A percentile compares a stretch with the other conserved stretches of the same genome.
These are phyloP conservation scores for Heracleum sosnowskyi DNA, from an alignment of 129 eudicot genomes.

Conservation along the genomic window DNA sequence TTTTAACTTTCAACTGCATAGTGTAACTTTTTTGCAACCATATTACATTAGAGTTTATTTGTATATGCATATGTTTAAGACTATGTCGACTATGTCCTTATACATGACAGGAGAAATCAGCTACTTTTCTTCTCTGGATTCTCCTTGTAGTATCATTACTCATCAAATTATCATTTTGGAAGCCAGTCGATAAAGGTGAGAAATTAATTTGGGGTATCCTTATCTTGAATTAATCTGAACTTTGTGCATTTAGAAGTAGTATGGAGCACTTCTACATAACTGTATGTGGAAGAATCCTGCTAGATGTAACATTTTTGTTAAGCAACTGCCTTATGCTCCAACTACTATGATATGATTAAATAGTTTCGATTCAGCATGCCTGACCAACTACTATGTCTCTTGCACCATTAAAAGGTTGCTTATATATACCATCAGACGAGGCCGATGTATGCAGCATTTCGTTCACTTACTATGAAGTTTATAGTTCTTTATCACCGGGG, in stretches of 20 bases:
- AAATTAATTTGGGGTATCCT: neutral
- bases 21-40: neutral
- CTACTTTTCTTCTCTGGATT: slow-evolving; percentile 25
- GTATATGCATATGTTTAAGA: neutral
- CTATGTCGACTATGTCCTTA: neutral
- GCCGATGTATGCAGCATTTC: neutral
- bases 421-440: neutral
- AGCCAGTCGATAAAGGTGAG: slow-evolving; percentile 40
- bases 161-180: slow-evolving; percentile 32
- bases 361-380: neutral
- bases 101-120: slow-evolving; percentile 22
- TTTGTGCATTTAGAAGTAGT: neutral
- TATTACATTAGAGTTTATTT: neutral
- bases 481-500: neutral
- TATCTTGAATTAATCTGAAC: neutral
- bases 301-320: neutral
- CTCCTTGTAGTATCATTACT: slow-evolving; percentile 21
- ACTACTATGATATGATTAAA: neutral
- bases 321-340: neutral
- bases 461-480: neutral
- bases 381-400: neutral
- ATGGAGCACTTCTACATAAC: neutral
- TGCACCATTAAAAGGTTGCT: neutral
- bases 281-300: neutral
- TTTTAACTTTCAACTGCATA: neutral